phyloP scores from a whole-genome alignment of 225 moss, liverwort and hornwort species.

The Bryoerythrophyllum caledonicum region DNA sequence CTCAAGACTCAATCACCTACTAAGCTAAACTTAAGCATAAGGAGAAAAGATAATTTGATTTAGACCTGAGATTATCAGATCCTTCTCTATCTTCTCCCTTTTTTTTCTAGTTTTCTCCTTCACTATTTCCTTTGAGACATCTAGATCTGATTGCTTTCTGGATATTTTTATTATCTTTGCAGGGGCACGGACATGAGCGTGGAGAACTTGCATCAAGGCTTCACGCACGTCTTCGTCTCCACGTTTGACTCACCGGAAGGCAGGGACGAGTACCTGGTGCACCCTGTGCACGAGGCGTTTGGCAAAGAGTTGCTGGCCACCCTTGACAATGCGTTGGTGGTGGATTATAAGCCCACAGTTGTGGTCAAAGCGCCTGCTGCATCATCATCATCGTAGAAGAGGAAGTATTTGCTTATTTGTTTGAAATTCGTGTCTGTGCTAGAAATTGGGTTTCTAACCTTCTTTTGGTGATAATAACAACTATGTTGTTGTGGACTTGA shows the following conservation, averaged over 20 bases:
- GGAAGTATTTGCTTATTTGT: no score
- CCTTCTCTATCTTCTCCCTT: neutral
- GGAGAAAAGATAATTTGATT: no score
- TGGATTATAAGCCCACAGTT: constrained; percentile 57
- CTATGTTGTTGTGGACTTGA: no score
- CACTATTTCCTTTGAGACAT: neutral
- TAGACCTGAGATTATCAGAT: no score
- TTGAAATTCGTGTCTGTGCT: no score
- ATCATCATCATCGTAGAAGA: neutral
- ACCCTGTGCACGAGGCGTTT: constrained; percentile 46
- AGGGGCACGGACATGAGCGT: constrained; percentile 73
- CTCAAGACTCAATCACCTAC: no score
- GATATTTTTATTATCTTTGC: constrained; percentile 21
- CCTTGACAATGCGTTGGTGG: constrained; percentile 43
- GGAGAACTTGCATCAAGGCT: constrained; percentile 66
- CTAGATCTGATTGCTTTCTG: no score
- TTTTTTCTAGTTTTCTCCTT: no score
- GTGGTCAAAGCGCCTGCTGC: constrained; percentile 29
- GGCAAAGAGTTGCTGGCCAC: constrained; percentile 32
- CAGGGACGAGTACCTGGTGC: constrained; percentile 54
- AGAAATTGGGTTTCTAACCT: no score
- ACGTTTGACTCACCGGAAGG: constrained; percentile 66
- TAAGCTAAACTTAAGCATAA: no score
- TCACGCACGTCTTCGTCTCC: constrained; percentile 56
- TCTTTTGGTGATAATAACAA: no score